Evolutionary conservation across 495 filamentous ascomycete species (phyloP), one percentile per base, ranked within the genome.

Genomic region (Aspergillus nidulans): DNA sequence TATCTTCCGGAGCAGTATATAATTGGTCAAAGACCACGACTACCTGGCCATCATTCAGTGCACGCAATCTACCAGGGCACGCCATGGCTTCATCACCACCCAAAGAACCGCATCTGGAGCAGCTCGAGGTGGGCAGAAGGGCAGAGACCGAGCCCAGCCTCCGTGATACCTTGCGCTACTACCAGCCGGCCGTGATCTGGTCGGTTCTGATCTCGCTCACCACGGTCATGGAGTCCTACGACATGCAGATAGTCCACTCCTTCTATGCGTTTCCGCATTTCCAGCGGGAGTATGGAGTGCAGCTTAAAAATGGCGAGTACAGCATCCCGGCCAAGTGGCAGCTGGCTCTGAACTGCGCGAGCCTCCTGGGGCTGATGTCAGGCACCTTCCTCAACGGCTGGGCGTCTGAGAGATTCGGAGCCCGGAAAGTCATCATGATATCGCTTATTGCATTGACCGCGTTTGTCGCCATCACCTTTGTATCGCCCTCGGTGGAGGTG

Each of bases 391-490:
- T 90, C 66, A 91, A 90, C 63, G 88, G 88, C 47, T 86, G 72
- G 69, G 81, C 87, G 18, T 88, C 86, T 15, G 88, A 92, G 56
- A 75, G 80, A 1, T 88, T 88, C 59, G 88, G 88, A 23, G 90
- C 89, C 58, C 72, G 79, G 5, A 84, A 83, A 53, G 90, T 86
- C 5, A 81, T 90, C 49, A 85, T 90, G 60, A 75, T 70, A 19
- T 88, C 83, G 56, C 75, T 92, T 36, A 59, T 80, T 15, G 64
- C 85, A 15, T 70, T 90, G 55, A 79, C 73, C 16, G 83, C 76
- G 3, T 88, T 87, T 73, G 88, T 81, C 15, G 70, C 84, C 6
- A 85, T 92, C 65, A 87, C 88, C 69, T 91, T 91, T 75, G 87
- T 85, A 4, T 87, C 87, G 4, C 79, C 84, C 46, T 85, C 78